These are phyloP conservation scores for Calonectria pseudoreteaudii DNA, from an alignment of 2,329 filamentous ascomycete species.

Conservation along the genomic window DNA sequence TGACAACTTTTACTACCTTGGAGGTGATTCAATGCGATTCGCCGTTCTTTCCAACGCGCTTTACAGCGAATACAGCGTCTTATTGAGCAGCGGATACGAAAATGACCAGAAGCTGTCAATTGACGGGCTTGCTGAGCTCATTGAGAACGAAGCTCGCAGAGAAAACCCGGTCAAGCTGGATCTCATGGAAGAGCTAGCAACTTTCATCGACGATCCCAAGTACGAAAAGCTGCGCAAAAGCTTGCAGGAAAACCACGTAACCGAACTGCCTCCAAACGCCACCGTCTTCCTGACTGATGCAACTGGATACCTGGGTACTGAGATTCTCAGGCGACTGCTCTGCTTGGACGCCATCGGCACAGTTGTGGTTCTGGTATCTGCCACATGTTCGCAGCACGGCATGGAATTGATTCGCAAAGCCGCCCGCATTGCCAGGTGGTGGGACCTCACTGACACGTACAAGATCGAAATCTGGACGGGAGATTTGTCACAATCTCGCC, in stretches of 20 bases:
- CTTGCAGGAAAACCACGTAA: neutral
- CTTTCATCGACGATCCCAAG: neutral
- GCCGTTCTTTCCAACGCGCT: neutral
- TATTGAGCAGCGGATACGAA: neutral
- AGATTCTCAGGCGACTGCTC: conserved; percentile 38
- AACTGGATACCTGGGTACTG: conserved; percentile 20
- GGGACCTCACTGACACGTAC: conserved; percentile 14
- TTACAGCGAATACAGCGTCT: neutral
- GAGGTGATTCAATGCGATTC: conserved; percentile 15
- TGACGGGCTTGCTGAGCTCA: neutral
- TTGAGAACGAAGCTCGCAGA: neutral
- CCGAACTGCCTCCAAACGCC: neutral
- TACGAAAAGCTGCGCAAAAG: neutral
- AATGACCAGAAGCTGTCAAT: neutral
- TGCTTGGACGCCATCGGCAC: conserved; percentile 15
- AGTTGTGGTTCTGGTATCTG: conserved; percentile 40
- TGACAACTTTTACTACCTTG: conserved; percentile 9
- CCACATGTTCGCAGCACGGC: conserved; percentile 16
- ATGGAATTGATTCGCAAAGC: conserved; percentile 23
- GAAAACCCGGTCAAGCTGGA: neutral
- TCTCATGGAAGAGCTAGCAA: neutral
- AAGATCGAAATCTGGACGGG: conserved; percentile 76
- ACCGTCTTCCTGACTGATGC: conserved; percentile 25
- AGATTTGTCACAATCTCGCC: conserved; percentile 76
- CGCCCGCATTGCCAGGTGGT: conserved; percentile 30